Base-by-base conservation (phyloP, 164 flowering plant genomes). In the Stephania cephalantha region DNA sequence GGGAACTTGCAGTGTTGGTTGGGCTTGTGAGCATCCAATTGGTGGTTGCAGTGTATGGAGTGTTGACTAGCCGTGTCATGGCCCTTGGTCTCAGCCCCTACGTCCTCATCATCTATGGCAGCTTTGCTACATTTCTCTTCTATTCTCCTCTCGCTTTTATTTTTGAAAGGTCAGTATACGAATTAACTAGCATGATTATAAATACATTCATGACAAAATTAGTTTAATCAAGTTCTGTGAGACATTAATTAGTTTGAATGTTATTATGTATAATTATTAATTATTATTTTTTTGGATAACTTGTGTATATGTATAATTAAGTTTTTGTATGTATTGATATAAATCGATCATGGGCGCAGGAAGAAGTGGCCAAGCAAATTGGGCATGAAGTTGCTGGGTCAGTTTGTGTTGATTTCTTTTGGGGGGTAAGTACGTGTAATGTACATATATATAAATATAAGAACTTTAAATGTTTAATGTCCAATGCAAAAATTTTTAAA, bases 331-430 rank as follows among this genome's bases (percentile, higher is more conserved):
- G 11, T 55, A 55, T 55, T 9, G 13, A 11, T 13, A 12, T 55
- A 6, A 55, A 55, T 53, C 15, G 15, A 53, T 1, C 4, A 53
- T 11, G 1, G 42, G 52, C 7, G 22, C 86, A 94, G 97, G 87
- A 82, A 75, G 9, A 75, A 79, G 67, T 92, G 98, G 96, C 97
- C 97, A 0, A 76, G 69, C 72, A 77, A 82, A 74, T 58, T 91
- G 22, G 82, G 77, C 20, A 71, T 76, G 25, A 86, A 83, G 82
- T 75, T 92, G 83, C 12, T 84, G 35, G 69, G 85, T 69, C 89
- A 91, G 82, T 74, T 94, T 63, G 9, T 91, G 76, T 69, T 90
- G 25, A 82, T 92, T 76, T 71, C 96, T 48, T 79, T 89, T 46
- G 85, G 83, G 69, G 97, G 98, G 97, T 94, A 83, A 73, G 80